A percentile compares a stretch with the other conserved stretches of the same genome.
These are phyloP conservation scores for Boletus edulis DNA, from an alignment of 768 basidiomycete genomes.

Conservation along the genomic window DNA sequence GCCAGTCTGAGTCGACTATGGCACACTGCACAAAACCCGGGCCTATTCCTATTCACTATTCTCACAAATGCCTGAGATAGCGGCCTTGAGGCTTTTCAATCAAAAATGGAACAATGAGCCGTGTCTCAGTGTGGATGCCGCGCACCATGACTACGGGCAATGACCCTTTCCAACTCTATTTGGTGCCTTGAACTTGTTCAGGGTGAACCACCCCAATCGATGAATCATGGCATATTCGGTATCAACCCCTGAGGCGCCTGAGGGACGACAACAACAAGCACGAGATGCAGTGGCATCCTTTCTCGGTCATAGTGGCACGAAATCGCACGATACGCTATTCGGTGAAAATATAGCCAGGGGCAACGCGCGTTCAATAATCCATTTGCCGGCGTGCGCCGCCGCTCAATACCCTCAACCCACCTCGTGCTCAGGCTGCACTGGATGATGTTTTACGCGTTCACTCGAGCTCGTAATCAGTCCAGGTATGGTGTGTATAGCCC, in stretches of 20 bases:
- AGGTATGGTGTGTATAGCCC: background rate
- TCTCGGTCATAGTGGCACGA: background rate
- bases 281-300: background rate
- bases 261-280: background rate
- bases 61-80: too few species aligned
- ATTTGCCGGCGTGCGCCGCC: background rate
- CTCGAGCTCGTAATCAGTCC: background rate
- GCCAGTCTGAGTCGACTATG: too few species aligned
- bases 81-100: too few species aligned
- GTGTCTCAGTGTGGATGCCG: background rate
- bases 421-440: too few species aligned
- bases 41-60: too few species aligned
- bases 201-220: background rate
- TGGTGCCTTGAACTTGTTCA: background rate
- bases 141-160: background rate
- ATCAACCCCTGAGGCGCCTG: background rate
- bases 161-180: conserved; percentile 5
- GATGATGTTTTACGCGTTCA: too few species aligned
- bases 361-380: background rate
- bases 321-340: too few species aligned
- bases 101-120: too few species aligned
- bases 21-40: too few species aligned
- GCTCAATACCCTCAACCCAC: background rate
- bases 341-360: background rate
- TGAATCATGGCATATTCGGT: too few species aligned